phyloP scores from a whole-genome alignment of 805 yeast genomes.

The Scheffersomyces spartinae region DNA sequence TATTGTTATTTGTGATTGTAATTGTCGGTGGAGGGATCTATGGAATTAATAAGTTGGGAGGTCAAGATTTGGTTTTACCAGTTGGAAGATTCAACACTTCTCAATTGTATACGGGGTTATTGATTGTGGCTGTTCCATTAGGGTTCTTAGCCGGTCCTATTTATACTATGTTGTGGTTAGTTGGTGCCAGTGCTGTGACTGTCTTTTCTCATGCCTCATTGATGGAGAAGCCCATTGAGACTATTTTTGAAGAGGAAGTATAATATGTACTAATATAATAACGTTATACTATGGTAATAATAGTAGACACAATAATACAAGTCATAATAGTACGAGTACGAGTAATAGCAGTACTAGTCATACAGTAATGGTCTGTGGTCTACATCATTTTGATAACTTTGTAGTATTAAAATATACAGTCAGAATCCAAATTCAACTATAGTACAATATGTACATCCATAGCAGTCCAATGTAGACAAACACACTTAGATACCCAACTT shows the following conservation, averaged over 20 bases:
- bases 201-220: constrained; percentile 81
- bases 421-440: too few relatives aligned
- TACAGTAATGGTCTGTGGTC: too few relatives aligned
- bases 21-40: constrained; percentile 64
- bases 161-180: constrained; percentile 82
- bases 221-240: constrained; percentile 92
- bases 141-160: constrained; percentile 85
- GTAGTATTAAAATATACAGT: too few relatives aligned
- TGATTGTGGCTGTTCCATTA: constrained; percentile 67
- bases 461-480: too few relatives aligned
- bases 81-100: constrained; percentile 62
- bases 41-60: constrained; percentile 70
- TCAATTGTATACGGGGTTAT: constrained; percentile 74
- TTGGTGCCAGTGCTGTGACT: constrained; percentile 71
- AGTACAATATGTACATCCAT: too few relatives aligned
- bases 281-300: too few relatives aligned
- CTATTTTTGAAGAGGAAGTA: constrained; percentile 89
- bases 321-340: too few relatives aligned
- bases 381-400: too few relatives aligned
- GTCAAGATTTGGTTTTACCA: constrained; percentile 72
- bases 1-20: constrained; percentile 69
- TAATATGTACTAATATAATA: too few relatives aligned
- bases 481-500: constrained; percentile 84
- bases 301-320: too few relatives aligned
- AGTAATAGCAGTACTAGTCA: too few relatives aligned